Percentiles rank a stretch among this genome's conserved stretches.
phyloP scores from a whole-genome alignment of 23 red algal species.

The Cyanidiococcus yangmingshanensis region DNA sequence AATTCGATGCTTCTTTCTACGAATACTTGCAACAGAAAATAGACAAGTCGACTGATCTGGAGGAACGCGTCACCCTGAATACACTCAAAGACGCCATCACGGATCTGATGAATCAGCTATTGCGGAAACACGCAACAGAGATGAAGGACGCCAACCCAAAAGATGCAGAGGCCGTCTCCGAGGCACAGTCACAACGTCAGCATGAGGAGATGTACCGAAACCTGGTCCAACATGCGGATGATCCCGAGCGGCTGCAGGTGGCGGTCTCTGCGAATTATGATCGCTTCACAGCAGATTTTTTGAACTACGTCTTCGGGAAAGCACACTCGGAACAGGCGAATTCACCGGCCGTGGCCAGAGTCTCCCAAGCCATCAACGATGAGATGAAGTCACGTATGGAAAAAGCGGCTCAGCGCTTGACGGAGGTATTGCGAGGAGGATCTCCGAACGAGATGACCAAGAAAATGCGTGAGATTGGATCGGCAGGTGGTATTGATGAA shows the following conservation, averaged over 20 bases:
- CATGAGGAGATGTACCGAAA: constrained; percentile 11
- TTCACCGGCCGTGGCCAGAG: constrained; percentile 12
- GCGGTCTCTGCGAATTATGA: constrained; percentile 15
- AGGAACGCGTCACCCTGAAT: constrained; percentile 75
- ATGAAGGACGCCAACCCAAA: constrained; percentile 9
- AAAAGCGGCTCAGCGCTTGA: constrained; percentile 29
- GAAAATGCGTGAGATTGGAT: constrained; percentile 33
- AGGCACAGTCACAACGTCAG: constrained; percentile 14
- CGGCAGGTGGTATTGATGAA: constrained; percentile 70
- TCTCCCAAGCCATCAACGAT: constrained; percentile 42
- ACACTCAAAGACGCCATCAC: constrained; percentile 55
- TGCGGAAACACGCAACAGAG: constrained; percentile 15
- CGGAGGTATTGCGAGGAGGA: constrained; percentile 40
- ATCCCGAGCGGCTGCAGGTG: not conserved
- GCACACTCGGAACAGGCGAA: constrained; percentile 5
- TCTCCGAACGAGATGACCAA: constrained; percentile 37
- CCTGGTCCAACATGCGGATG: not conserved
- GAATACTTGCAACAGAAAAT: constrained; percentile 72
- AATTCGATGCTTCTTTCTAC: constrained; percentile 88
- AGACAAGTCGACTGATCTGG: constrained; percentile 47
- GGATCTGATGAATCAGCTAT: constrained; percentile 56
- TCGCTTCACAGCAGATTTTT: constrained; percentile 22
- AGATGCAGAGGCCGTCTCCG: not conserved
- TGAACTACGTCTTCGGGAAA: constrained; percentile 54
- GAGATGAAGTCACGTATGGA: constrained; percentile 66